These are phyloP conservation scores for Penicillium capsulatum DNA, from an alignment of 2,329 filamentous ascomycete genomes.

Conservation along the genomic window DNA sequence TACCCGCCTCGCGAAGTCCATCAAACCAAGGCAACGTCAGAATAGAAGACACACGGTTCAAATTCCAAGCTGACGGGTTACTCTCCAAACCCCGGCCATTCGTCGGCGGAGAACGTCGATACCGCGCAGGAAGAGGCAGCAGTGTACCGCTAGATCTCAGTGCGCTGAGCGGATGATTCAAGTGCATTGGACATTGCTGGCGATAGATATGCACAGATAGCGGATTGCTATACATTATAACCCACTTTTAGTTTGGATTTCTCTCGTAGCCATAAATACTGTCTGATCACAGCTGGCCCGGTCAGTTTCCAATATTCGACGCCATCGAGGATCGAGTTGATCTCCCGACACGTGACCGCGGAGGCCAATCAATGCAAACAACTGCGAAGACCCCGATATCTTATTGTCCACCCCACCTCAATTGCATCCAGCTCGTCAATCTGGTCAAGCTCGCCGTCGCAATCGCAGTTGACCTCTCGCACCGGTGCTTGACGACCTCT, in stretches of 20 bases:
- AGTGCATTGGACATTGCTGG: slow-evolving; percentile 24
- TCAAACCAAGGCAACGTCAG: slow-evolving; percentile 40
- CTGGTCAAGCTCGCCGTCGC: neutral
- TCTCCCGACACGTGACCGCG: slow-evolving; percentile 8
- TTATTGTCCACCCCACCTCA: neutral
- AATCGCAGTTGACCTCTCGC: neutral
- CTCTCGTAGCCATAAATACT: too few relatives aligned
- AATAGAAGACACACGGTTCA: slow-evolving; percentile 77
- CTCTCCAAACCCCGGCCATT: slow-evolving; percentile 85
- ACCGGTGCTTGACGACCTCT: neutral
- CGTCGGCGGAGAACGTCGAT: slow-evolving; percentile 67
- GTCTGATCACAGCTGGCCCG: too few relatives aligned
- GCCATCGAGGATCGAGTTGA: neutral
- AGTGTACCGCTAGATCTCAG: slow-evolving; percentile 85
- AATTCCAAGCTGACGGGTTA: slow-evolving; percentile 75
- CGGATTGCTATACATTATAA: slow-evolving; percentile 19
- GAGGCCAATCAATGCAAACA: slow-evolving; percentile 15
- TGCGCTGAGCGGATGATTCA: slow-evolving; percentile 30
- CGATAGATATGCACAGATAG: slow-evolving; percentile 26
- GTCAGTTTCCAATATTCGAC: too few relatives aligned
- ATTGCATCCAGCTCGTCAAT: neutral
- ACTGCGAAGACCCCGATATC: slow-evolving; percentile 7
- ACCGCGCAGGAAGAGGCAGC: slow-evolving; percentile 85
- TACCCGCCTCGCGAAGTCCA: slow-evolving; percentile 24
- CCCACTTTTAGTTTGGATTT: too few relatives aligned